A percentile compares a stretch with the other conserved stretches of the same genome.
phyloP scores from a whole-genome alignment of 192 early-diverging fungal species.

The Coemansia sp. region DNA sequence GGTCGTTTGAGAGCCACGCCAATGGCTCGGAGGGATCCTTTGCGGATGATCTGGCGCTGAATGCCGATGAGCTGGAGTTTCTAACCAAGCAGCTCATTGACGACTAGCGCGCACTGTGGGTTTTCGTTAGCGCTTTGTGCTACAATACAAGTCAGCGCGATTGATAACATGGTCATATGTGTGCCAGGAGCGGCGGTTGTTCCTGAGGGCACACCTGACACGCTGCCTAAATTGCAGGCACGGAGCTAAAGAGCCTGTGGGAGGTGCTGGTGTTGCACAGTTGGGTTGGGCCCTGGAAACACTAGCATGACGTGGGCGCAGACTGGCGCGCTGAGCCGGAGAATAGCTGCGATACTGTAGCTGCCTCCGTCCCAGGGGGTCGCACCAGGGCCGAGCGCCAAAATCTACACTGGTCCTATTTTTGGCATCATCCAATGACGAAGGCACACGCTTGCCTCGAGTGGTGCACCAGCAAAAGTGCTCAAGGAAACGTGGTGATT shows the following conservation, averaged over 20 bases:
- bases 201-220: constrained; percentile 1
- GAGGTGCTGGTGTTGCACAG: neutral
- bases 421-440: constrained; percentile 10
- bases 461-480: no score
- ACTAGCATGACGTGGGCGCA: neutral
- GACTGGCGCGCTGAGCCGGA: neutral
- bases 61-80: constrained; percentile 36
- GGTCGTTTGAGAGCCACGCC: constrained; percentile 12
- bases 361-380: neutral
- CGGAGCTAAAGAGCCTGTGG: neutral
- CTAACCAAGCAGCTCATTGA: constrained; percentile 19
- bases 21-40: neutral
- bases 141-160: neutral
- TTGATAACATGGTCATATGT: neutral
- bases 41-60: constrained; percentile 8
- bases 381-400: neutral
- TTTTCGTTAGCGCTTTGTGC: neutral
- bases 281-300: constrained; percentile 1
- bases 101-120: neutral
- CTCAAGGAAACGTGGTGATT: neutral
- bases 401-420: neutral
- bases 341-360: neutral
- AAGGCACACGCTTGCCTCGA: constrained; percentile 12
- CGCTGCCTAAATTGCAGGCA: constrained; percentile 2
- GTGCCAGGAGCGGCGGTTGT: neutral